Evolutionary conservation across 306 rosid species (phyloP).

Genomic region (Cicer pinnatifidum): DNA sequence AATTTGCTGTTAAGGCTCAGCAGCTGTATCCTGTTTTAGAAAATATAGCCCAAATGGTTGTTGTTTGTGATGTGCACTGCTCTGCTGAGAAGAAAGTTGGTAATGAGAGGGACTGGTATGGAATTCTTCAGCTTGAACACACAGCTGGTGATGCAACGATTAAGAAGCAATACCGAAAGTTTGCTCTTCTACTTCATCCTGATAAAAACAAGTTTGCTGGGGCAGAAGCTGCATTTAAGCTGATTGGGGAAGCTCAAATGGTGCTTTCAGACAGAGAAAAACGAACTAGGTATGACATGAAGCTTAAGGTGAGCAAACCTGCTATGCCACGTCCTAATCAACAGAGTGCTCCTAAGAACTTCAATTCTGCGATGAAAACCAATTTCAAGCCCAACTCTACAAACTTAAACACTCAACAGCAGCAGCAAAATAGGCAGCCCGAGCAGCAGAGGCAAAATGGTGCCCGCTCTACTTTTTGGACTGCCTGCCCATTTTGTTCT

Average conservation of each 20-base stretch:
- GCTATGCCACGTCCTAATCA: slow-evolving; percentile 49
- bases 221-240: slow-evolving; percentile 96
- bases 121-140: slow-evolving; percentile 80
- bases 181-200: slow-evolving; percentile 93
- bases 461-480: slow-evolving; percentile 75
- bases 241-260: slow-evolving; percentile 86
- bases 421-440: slow-evolving; percentile 50
- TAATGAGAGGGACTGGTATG: slow-evolving; percentile 86
- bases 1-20: slow-evolving; percentile 74
- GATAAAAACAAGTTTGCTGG: slow-evolving; percentile 92
- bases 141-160: slow-evolving; percentile 72
- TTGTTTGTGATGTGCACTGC: slow-evolving; percentile 88
- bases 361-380: slow-evolving; percentile 50
- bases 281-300: slow-evolving; percentile 66
- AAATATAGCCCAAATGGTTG: slow-evolving; percentile 76
- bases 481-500: slow-evolving; percentile 80
- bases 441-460: slow-evolving; percentile 48
- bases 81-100: slow-evolving; percentile 72
- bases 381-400: slow-evolving; percentile 51
- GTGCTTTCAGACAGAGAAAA: slow-evolving; percentile 76
- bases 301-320: slow-evolving; percentile 52
- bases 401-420: slow-evolving; percentile 46
- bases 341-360: slow-evolving; percentile 46
- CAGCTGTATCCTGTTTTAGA: slow-evolving; percentile 80
- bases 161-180: slow-evolving; percentile 84